A percentile compares a stretch with the other conserved stretches of the same genome.
phyloP scores from a whole-genome alignment of 108 stramenopile species.

The Conticribra guillardii region DNA sequence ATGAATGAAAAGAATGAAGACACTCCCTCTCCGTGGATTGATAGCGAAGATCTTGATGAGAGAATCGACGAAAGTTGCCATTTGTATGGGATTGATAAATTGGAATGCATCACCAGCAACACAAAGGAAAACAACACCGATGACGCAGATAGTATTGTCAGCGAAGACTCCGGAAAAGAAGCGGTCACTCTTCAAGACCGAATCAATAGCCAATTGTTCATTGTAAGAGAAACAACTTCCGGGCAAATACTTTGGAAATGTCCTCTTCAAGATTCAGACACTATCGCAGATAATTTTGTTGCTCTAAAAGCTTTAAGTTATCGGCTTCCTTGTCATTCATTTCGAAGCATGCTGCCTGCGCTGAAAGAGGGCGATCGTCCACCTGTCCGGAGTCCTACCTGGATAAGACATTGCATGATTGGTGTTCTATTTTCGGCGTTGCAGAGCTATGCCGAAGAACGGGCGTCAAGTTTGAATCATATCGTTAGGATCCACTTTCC shows the following conservation, averaged over 20 bases:
- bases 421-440: constrained; percentile 18
- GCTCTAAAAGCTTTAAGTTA: background rate
- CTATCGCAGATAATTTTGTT: constrained; percentile 12
- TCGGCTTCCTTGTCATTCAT: constrained; percentile 22
- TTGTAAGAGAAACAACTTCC: constrained; percentile 30
- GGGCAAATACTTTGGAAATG: constrained; percentile 22
- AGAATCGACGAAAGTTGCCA: too few relatives aligned
- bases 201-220: constrained; percentile 23
- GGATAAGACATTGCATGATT: constrained; percentile 13
- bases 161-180: constrained; percentile 8
- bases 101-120: background rate
- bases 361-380: constrained; percentile 1
- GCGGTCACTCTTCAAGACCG: constrained; percentile 4
- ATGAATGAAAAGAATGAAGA: too few relatives aligned
- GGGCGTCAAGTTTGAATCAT: background rate
- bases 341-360: constrained; percentile 27
- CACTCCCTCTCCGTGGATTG: too few relatives aligned
- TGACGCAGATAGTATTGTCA: constrained; percentile 21
- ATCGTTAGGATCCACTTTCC: constrained; percentile 52
- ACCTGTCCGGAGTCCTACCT: constrained; percentile 16
- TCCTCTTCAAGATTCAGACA: constrained; percentile 12
- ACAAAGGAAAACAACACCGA: background rate
- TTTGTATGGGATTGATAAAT: background rate
- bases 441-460: constrained; percentile 1
- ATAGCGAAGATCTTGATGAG: too few relatives aligned